These are phyloP conservation scores for Eucalyptus regnans DNA, from an alignment of 345 rosid genomes.

Conservation along the genomic window DNA sequence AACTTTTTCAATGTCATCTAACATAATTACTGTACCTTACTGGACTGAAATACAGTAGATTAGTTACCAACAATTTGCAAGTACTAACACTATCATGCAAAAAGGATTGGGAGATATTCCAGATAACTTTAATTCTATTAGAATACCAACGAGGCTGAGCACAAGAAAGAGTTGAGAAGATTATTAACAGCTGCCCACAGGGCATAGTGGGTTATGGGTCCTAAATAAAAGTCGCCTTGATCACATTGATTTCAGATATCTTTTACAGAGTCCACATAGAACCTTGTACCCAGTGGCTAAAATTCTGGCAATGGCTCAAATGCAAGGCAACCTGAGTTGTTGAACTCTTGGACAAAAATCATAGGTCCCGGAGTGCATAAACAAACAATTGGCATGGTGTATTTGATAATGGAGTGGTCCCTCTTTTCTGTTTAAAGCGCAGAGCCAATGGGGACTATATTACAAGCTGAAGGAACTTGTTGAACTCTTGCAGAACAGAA, in stretches of 20 bases:
- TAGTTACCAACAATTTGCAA: neutral
- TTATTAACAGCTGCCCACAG: neutral
- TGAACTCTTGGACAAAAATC: neutral
- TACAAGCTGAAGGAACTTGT: neutral
- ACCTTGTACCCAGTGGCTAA: neutral
- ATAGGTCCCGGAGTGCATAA: neutral
- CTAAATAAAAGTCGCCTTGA: neutral
- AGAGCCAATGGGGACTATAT: neutral
- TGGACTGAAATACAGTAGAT: neutral
- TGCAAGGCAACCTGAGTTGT: neutral
- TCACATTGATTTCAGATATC: neutral
- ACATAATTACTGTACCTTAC: neutral
- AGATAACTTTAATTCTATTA: neutral
- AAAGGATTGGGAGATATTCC: neutral
- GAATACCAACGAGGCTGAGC: neutral
- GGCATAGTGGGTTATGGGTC: neutral
- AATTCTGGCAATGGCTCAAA: neutral
- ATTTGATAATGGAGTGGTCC: neutral
- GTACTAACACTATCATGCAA: neutral
- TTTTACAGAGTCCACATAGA: neutral
- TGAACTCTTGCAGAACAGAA: neutral
- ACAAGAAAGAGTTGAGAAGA: neutral
- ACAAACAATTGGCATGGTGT: neutral
- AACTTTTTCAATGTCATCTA: neutral
- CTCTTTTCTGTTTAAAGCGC: neutral